phyloP scores from a whole-genome alignment of 2,329 filamentous ascomycete genomes.

The Xylariaceae sp. region DNA sequence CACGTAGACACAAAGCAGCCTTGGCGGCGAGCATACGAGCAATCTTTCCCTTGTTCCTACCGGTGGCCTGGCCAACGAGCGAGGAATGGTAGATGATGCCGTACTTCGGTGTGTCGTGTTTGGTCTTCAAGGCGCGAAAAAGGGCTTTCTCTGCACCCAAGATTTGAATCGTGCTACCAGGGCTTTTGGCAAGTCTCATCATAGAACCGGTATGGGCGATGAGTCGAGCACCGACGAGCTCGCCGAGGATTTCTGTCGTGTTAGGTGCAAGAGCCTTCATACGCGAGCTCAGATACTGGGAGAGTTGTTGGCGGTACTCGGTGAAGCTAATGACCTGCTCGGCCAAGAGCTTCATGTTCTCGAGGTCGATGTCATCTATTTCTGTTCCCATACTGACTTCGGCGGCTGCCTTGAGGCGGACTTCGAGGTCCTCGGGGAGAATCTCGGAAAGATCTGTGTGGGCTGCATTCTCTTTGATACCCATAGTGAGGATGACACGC shows the following conservation, averaged over 20 bases:
- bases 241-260: slow-evolving; percentile 86
- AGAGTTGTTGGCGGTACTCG: slow-evolving; percentile 83
- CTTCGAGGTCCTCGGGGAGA: slow-evolving; percentile 91
- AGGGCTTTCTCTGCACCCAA: slow-evolving; percentile 97
- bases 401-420: slow-evolving; percentile 84
- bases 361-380: slow-evolving; percentile 86
- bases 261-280: slow-evolving; percentile 98
- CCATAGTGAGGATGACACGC: slow-evolving; percentile 81
- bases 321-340: slow-evolving; percentile 91
- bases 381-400: slow-evolving; percentile 99
- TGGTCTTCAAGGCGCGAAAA: slow-evolving; percentile 97
- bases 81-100: slow-evolving; percentile 91
- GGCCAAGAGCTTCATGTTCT: slow-evolving; percentile 87
- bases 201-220: slow-evolving; percentile 94
- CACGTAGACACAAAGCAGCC: slow-evolving; percentile 85
- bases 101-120: slow-evolving; percentile 98
- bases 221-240: slow-evolving; percentile 87
- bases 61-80: slow-evolving; percentile 92
- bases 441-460: slow-evolving; percentile 80
- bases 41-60: slow-evolving; percentile 99
- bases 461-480: slow-evolving; percentile 77
- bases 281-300: slow-evolving; percentile 82
- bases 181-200: slow-evolving; percentile 90
- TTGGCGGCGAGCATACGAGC: slow-evolving; percentile 94
- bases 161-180: slow-evolving; percentile 95